Base-by-base conservation (phyloP, 116 monocot species). In the Cymodocea nodosa region DNA sequence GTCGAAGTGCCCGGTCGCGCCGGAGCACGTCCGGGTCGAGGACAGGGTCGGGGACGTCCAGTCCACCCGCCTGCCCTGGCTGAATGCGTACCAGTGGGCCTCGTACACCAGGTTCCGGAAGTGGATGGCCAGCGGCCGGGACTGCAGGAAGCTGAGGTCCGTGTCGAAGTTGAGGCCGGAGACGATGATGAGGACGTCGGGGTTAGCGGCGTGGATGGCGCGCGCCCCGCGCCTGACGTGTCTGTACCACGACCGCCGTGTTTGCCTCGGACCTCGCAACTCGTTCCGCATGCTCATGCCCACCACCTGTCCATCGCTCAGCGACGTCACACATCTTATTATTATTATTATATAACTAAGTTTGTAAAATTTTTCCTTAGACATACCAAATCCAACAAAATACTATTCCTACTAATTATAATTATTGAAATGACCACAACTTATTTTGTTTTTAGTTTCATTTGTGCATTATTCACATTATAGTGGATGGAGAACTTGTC, bases 261-360 rank as follows among this genome's bases (percentile, higher is more conserved):
- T 82, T 51, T 86, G 79, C 17, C 71, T 73, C 20, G 74, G 74
- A 2, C 86, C 86, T 0, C 82, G 73, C 0, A 86, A 77, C 67
- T 86, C 86, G 66, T 86, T 86, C 17, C 86, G 66, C 68, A 80
- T 60, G 82, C 86, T 86, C 82, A 86, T 79, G 48, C 69, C 82
- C 13, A 86, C 77, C 51, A 85, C 82, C 77, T 78, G 57, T 22
- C n/a, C 1, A 30, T 30, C 30, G 30, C 3, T 30, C 30, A 30
- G 4, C n/a, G 13, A 52, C 17, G 15, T 12, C 4, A 24, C 19
- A 59, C 5, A 44, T 44, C 0, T 8, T 0, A 44, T 44, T 44
- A 44, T 6, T 44, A 8, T 44, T 44, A 44, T 44, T 8, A 11
- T 11, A 30, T 30, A 3, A 1, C 30, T 30, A 30, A 30, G 30